These are phyloP conservation scores for Chondrus crispus DNA, from an alignment of 23 red algal genomes.

Conservation along the genomic window DNA sequence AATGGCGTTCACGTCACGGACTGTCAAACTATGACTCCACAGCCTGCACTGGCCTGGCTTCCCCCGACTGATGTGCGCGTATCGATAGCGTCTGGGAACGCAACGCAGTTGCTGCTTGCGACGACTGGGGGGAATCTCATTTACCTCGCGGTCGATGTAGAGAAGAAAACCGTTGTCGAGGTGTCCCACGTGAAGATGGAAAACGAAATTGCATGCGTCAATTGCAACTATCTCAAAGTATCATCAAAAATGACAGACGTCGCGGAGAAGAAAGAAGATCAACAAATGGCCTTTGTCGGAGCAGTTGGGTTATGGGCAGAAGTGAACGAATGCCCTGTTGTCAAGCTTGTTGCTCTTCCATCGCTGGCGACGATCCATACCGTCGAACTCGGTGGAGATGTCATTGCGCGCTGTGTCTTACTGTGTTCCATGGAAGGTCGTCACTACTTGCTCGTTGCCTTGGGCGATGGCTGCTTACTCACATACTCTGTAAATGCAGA, in stretches of 20 bases:
- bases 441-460: conserved; percentile 72
- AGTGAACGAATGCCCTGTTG: conserved; percentile 51
- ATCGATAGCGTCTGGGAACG: conserved; percentile 69
- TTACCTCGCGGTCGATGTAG: conserved; percentile 54
- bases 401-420: conserved; percentile 76
- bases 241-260: conserved; percentile 20
- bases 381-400: conserved; percentile 60
- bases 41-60: conserved; percentile 36
- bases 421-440: conserved; percentile 72
- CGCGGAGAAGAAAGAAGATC: neutral
- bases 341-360: conserved; percentile 75
- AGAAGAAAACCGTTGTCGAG: conserved; percentile 52
- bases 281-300: conserved; percentile 48
- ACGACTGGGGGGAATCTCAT: conserved; percentile 69
- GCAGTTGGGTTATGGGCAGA: conserved; percentile 86
- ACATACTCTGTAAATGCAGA: conserved; percentile 59
- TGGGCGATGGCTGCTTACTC: conserved; percentile 65
- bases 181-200: conserved; percentile 48
- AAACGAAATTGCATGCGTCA: conserved; percentile 82
- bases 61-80: conserved; percentile 61
- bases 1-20: conserved; percentile 62
- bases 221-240: conserved; percentile 60
- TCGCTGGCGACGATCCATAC: conserved; percentile 48
- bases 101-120: conserved; percentile 70
- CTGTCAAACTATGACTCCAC: conserved; percentile 50